These are phyloP conservation scores for Hevea brasiliensis DNA, from an alignment of 345 rosid species.

Conservation along the genomic window DNA sequence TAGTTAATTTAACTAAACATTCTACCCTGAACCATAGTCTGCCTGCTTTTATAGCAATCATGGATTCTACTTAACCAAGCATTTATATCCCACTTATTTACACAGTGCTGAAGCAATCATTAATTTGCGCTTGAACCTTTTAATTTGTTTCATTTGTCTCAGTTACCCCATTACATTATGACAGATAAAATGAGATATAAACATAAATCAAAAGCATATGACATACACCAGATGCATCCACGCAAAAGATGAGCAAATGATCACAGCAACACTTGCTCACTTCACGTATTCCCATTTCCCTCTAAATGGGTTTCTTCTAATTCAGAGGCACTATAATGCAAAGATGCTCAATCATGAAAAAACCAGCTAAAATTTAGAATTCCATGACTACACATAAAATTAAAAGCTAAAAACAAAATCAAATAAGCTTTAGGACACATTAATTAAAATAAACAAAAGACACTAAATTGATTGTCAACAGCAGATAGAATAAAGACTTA, in stretches of 20 bases:
- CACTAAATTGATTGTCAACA: too few relatives aligned
- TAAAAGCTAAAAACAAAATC: background rate
- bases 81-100: background rate
- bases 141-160: background rate
- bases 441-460: background rate
- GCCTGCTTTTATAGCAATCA: background rate
- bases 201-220: background rate
- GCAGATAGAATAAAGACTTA: constrained; percentile 30
- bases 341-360: background rate
- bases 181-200: background rate
- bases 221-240: background rate
- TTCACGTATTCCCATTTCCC: background rate
- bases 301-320: background rate
- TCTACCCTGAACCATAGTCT: background rate
- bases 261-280: background rate
- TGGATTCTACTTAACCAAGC: background rate
- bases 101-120: background rate
- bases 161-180: background rate
- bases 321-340: background rate
- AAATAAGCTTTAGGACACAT: background rate
- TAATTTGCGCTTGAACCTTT: background rate
- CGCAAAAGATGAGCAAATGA: background rate
- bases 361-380: background rate
- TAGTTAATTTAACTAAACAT: background rate
- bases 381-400: background rate